Base-by-base conservation (phyloP, 176 grass and related monocot genomes). In the Puya raimondii region DNA sequence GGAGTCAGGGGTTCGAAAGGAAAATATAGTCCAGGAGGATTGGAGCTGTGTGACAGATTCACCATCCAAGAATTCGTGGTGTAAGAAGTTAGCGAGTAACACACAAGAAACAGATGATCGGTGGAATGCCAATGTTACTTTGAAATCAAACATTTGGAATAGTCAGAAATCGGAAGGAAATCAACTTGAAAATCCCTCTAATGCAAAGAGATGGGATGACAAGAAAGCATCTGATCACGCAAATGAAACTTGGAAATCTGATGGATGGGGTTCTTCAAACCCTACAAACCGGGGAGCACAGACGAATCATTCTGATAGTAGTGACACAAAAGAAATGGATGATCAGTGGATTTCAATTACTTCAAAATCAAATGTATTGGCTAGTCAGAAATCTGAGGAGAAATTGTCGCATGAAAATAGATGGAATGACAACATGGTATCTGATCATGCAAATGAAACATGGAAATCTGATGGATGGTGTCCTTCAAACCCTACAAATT, bases 391-490 rank as follows among this genome's bases (percentile, higher is more conserved):
- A 66, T 80, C 74, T 49, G 69, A 20, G 11, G 67, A 64, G 12
- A 72, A 72, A 11, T 76, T 67, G 21, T 65, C 67, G 10, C 53
- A 53, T 81, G 67, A 63, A 78, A 72, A 51, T 72, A 72, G 72
- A 67, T 71, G 51, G 78, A 88, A 80, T 12, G 56, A 70, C 59
- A 66, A 17, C 66, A 69, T 57, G 50, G 83, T 58, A 74, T 61
- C 76, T 80, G 61, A 53, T 71, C 72, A 67, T 67, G 77, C 49
- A 61, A 93, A 80, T 21, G 64, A 74, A 73, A 72, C 76, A 47
- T 82, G 88, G 88, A 93, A 86, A 78, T 64, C 85, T 65, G 77
- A 84, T 73, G 83, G 86, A 63, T 96, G 88, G 92, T 69, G 70
- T 80, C 73, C 84, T 42, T 42, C 33, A 22, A 88, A 85, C 63